phyloP scores from a whole-genome alignment of 2,329 filamentous ascomycete genomes.

The Xylariaceae sp. region DNA sequence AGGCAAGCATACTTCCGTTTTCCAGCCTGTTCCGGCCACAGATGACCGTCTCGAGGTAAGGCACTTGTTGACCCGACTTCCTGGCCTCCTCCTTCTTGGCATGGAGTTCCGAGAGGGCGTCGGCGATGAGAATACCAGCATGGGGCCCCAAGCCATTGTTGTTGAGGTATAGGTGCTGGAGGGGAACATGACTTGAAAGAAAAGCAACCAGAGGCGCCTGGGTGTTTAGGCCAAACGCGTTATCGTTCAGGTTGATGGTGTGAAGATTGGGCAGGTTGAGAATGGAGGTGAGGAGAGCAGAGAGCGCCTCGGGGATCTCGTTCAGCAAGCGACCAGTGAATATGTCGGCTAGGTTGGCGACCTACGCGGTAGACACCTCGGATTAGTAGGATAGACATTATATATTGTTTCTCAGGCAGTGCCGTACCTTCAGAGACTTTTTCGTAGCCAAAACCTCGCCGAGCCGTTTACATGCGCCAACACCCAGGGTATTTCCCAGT shows the following conservation, averaged over 20 bases:
- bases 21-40: constrained; percentile 95
- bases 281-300: constrained; percentile 80
- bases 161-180: constrained; percentile 94
- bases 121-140: constrained; percentile 84
- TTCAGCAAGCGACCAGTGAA: constrained; percentile 92
- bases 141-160: constrained; percentile 97
- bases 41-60: constrained; percentile 91
- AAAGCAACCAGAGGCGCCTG: constrained; percentile 92
- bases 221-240: constrained; percentile 95
- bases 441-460: constrained; percentile 84
- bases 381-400: constrained; percentile 5
- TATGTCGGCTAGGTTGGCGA: constrained; percentile 93
- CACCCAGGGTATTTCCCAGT: constrained; percentile 88
- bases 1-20: constrained; percentile 93
- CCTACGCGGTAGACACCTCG: constrained; percentile 43
- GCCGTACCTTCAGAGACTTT: constrained; percentile 72
- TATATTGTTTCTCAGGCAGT: not conserved
- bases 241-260: constrained; percentile 95
- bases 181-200: constrained; percentile 81
- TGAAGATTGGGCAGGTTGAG: constrained; percentile 83
- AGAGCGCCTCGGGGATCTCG: constrained; percentile 91
- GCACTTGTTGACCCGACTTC: constrained; percentile 71
- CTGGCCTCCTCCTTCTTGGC: constrained; percentile 80
- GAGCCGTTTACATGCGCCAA: constrained; percentile 83
- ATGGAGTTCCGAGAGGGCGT: constrained; percentile 82